Conservation (phyloP, 768 basidiomycete genomes). For the Tricholoma flavovirens region DNA sequence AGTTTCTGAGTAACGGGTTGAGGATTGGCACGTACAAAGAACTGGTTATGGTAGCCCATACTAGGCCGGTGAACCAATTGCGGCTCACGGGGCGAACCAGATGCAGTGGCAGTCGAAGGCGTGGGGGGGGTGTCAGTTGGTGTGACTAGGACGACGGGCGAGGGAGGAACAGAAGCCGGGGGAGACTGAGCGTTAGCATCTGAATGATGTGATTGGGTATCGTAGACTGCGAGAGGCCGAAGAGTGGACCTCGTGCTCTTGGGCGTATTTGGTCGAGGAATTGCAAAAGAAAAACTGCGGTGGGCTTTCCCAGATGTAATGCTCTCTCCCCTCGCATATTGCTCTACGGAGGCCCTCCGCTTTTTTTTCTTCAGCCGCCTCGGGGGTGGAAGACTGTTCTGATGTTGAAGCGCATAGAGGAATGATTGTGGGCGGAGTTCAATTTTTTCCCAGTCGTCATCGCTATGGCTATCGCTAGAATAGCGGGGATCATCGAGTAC, state of each 20-base stretch:
- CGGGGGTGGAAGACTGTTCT: constrained; percentile 11
- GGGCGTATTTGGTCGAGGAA: constrained; percentile 5
- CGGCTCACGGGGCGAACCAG: not conserved
- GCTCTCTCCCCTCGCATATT: not conserved
- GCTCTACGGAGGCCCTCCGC: not conserved
- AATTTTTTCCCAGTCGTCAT: constrained; percentile 18
- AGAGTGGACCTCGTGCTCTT: not conserved
- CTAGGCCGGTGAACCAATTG: constrained; percentile 5
- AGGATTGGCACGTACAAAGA: constrained; percentile 9
- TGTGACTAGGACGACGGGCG: constrained; percentile 8
- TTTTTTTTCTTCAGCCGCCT: constrained; percentile 1
- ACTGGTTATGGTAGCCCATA: constrained; percentile 20
- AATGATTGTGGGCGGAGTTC: constrained; percentile 12
- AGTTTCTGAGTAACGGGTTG: not conserved
- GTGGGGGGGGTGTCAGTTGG: not conserved
- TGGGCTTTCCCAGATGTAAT: not conserved
- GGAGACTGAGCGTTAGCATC: not conserved
- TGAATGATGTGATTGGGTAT: not conserved
- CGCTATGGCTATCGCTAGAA: not conserved
- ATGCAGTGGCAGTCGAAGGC: constrained; percentile 2
- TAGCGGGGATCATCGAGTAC: constrained; percentile 6
- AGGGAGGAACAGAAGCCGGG: constrained; percentile 7
- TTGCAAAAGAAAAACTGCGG: constrained; percentile 5
- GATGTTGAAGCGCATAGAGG: constrained; percentile 10
- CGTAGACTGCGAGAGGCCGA: not conserved